Percentiles rank a stretch among this genome's conserved stretches.
Evolutionary conservation across 495 filamentous ascomycete genomes (phyloP).

Genomic region (Aspergillus cavernicola): DNA sequence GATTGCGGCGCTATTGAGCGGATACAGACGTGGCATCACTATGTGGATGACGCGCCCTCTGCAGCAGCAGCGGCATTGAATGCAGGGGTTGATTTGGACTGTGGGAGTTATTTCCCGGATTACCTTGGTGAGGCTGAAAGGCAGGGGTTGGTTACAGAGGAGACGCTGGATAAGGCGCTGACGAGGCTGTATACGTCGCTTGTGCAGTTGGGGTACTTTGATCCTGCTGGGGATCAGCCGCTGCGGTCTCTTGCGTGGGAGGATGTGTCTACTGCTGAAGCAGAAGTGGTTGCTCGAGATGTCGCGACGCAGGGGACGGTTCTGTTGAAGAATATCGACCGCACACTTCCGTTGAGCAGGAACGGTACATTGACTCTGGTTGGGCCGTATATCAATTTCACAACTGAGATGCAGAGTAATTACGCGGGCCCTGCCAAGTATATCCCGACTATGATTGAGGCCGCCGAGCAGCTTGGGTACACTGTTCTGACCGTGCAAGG

Average conservation of each 20-base stretch:
- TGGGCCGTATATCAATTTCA: conserved; percentile 51
- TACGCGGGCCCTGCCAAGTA: conserved; percentile 51
- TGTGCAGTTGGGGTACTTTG: conserved; percentile 53
- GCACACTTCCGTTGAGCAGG: conserved; percentile 40
- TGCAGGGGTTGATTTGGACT: conserved; percentile 54
- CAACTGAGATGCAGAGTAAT: conserved; percentile 54
- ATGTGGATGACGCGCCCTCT: conserved; percentile 35
- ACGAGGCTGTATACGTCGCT: conserved; percentile 48
- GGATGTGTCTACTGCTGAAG: conserved; percentile 43
- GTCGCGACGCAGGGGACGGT: conserved; percentile 52
- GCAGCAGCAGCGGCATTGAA: conserved; percentile 49
- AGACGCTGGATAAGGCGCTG: conserved; percentile 36
- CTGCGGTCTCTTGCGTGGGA: conserved; percentile 22
- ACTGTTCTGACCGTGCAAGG: too few relatives aligned
- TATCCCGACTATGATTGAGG: conserved; percentile 45
- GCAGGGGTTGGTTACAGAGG: neutral
- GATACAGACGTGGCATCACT: conserved; percentile 48
- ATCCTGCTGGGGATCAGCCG: conserved; percentile 41
- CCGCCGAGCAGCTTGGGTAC: conserved; percentile 40
- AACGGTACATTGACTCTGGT: conserved; percentile 44
- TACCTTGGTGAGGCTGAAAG: neutral
- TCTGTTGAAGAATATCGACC: conserved; percentile 56
- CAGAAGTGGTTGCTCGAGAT: conserved; percentile 45
- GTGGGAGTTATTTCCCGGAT: conserved; percentile 40
- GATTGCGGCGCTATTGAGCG: conserved; percentile 52